These are phyloP conservation scores for Ilyonectria robusta DNA, from an alignment of 2,329 filamentous ascomycete species.

Conservation along the genomic window DNA sequence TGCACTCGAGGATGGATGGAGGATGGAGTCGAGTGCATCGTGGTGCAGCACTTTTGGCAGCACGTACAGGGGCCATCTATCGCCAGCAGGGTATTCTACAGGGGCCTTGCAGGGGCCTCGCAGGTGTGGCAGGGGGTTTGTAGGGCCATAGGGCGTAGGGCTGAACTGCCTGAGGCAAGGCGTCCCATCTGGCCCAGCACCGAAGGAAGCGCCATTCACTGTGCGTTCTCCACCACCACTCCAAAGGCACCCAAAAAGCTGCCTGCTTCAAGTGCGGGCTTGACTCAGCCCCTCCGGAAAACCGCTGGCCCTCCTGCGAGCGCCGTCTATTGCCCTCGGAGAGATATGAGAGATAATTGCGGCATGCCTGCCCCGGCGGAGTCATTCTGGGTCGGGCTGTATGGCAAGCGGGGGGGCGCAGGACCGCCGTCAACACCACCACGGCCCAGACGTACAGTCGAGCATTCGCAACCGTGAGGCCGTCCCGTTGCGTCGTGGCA, in stretches of 20 bases:
- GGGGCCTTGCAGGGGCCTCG: slow-evolving; percentile 19
- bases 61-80: slow-evolving; percentile 5
- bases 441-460: neutral
- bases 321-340: neutral
- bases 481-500: neutral
- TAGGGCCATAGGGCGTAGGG: slow-evolving; percentile 28
- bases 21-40: neutral
- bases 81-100: slow-evolving; percentile 13
- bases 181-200: neutral
- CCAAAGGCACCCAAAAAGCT: neutral
- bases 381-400: neutral
- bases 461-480: neutral
- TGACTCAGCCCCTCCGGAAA: neutral
- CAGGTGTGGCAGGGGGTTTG: slow-evolving; percentile 3
- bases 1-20: neutral
- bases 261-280: neutral
- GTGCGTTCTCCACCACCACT: slow-evolving; percentile 2
- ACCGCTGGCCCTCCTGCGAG: neutral
- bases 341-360: neutral
- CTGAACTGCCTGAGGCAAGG: slow-evolving; percentile 26
- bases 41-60: slow-evolving; percentile 4
- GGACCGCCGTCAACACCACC: neutral
- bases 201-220: neutral
- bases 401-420: neutral
- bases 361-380: neutral